Percentiles rank a stretch among this genome's conserved stretches.
Conservation (phyloP, 75 land plant species). For the Sequoia sempervirens region DNA sequence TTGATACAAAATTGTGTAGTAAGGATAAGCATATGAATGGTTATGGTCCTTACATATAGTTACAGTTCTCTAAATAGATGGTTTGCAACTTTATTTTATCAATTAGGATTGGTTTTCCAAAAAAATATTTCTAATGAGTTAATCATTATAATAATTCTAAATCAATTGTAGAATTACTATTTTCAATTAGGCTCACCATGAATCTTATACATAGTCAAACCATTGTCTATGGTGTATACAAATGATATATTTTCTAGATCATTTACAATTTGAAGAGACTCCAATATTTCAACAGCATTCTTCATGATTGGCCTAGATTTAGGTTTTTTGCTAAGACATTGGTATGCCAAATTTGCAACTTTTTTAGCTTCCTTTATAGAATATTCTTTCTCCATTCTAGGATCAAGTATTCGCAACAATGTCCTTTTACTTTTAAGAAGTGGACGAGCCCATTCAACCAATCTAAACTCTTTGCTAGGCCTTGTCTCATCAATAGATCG, state of each 20-base stretch:
- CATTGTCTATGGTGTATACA: neutral
- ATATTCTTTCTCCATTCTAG: conserved; percentile 62
- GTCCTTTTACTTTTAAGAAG: conserved; percentile 53
- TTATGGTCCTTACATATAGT: too few relatives aligned
- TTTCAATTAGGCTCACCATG: neutral
- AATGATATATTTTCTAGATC: conserved; percentile 15
- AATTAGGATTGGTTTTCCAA: neutral
- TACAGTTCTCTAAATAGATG: neutral
- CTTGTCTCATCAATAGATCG: conserved; percentile 58
- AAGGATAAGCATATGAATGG: too few relatives aligned
- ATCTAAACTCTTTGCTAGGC: conserved; percentile 54
- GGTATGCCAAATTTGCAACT: conserved; percentile 65
- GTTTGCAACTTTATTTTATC: neutral
- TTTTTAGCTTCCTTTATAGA: conserved; percentile 54
- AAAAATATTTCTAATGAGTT: too few relatives aligned
- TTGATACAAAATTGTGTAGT: too few relatives aligned
- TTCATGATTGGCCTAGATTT: conserved; percentile 73
- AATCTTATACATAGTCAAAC: neutral
- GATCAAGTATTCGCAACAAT: conserved; percentile 51
- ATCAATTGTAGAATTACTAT: too few relatives aligned
- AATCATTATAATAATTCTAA: too few relatives aligned
- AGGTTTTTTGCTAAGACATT: conserved; percentile 60
- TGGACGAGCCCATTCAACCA: conserved; percentile 72
- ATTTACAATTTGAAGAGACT: conserved; percentile 44
- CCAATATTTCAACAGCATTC: conserved; percentile 59